A percentile compares a stretch with the other conserved stretches of the same genome.
phyloP scores from a whole-genome alignment of 495 filamentous ascomycete genomes.

The Neurospora tetraspora region DNA sequence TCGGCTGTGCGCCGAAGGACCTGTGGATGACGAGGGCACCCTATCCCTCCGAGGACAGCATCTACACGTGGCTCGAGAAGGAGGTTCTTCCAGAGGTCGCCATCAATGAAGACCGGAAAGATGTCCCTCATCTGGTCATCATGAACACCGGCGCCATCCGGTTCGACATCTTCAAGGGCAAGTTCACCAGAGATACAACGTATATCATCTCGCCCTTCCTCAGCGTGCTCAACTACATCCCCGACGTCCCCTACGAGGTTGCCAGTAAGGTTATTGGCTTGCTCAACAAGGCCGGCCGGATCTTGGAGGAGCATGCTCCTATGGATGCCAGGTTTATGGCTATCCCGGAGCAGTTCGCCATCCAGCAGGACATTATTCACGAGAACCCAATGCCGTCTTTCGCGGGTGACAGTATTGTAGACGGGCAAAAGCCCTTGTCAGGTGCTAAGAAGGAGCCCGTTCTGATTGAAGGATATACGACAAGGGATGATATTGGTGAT shows the following conservation, averaged over 20 bases:
- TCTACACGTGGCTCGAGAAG: slow-evolving; percentile 72
- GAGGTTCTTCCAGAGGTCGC: slow-evolving; percentile 59
- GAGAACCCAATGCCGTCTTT: neutral
- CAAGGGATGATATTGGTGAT: slow-evolving; percentile 69
- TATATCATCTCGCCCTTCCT: slow-evolving; percentile 85
- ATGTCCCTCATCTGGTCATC: slow-evolving; percentile 55
- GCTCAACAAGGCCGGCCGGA: slow-evolving; percentile 60
- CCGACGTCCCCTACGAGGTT: slow-evolving; percentile 64
- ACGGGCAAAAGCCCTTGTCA: slow-evolving; percentile 18
- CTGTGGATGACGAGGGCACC: slow-evolving; percentile 69
- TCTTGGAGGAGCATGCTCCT: slow-evolving; percentile 27
- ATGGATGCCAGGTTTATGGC: slow-evolving; percentile 26
- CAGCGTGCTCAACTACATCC: slow-evolving; percentile 66
- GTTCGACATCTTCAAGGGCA: slow-evolving; percentile 88
- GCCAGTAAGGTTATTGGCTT: slow-evolving; percentile 61
- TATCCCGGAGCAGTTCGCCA: slow-evolving; percentile 29
- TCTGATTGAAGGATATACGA: slow-evolving; percentile 76
- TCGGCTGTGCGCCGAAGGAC: slow-evolving; percentile 75
- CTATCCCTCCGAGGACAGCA: slow-evolving; percentile 58
- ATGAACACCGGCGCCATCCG: slow-evolving; percentile 84
- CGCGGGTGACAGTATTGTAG: neutral
- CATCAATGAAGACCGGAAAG: slow-evolving; percentile 21
- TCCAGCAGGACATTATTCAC: slow-evolving; percentile 18
- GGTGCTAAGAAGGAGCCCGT: slow-evolving; percentile 19
- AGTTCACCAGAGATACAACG: slow-evolving; percentile 76